phyloP scores from a whole-genome alignment of 1,284 basidiomycete genomes.

The Anthracocystis panici-leucophaei region DNA sequence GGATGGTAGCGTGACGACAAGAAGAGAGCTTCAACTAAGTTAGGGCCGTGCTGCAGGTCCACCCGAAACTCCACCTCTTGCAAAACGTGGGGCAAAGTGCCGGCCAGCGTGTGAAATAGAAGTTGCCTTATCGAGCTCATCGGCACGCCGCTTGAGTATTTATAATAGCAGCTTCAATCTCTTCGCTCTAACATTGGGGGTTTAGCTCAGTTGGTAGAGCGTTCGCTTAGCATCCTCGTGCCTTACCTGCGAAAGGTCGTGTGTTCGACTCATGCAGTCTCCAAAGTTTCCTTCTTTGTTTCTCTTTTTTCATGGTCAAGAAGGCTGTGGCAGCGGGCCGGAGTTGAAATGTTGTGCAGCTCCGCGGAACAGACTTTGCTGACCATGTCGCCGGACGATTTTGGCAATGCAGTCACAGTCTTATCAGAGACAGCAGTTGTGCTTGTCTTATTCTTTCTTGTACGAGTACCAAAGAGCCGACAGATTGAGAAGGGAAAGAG shows the following conservation, averaged over 20 bases:
- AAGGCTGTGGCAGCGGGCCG: not conserved
- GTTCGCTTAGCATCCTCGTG: constrained; percentile 47
- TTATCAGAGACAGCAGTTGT: too few relatives aligned
- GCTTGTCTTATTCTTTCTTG: too few relatives aligned
- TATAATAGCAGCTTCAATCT: too few relatives aligned
- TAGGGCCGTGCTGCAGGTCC: constrained; percentile 1
- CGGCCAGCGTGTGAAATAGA: constrained; percentile 1
- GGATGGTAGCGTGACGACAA: constrained; percentile 4
- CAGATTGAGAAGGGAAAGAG: too few relatives aligned
- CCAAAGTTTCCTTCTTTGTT: constrained; percentile 16
- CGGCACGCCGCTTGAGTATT: too few relatives aligned
- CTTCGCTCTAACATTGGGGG: constrained; percentile 20
- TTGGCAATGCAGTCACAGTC: too few relatives aligned
- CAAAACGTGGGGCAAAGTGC: constrained; percentile 5
- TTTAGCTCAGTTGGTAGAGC: constrained; percentile 58
- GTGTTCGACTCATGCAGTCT: constrained; percentile 59
- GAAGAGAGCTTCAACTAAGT: too few relatives aligned
- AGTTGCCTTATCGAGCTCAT: too few relatives aligned
- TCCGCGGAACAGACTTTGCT: constrained; percentile 12
- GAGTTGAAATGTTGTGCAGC: not conserved
- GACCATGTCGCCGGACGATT: not conserved
- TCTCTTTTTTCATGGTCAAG: not conserved
- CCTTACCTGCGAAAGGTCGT: constrained; percentile 53
- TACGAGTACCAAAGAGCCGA: too few relatives aligned
- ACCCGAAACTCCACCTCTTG: constrained; percentile 4